Evolutionary conservation across 441 rosid genomes (phyloP).

Genomic region (Codiaeum variegatum): DNA sequence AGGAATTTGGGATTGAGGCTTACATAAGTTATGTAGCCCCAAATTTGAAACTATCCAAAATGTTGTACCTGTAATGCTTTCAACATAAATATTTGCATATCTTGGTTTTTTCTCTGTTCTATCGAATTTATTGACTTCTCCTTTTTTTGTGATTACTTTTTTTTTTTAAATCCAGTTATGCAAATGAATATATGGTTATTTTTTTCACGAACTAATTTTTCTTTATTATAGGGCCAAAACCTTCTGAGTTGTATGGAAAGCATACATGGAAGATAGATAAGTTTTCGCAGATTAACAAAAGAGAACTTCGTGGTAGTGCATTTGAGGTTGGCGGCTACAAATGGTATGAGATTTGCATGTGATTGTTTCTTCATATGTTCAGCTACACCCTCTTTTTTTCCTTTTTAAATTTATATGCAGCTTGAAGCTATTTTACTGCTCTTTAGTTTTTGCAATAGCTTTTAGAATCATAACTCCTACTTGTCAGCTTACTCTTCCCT

Average conservation of each 20-base stretch:
- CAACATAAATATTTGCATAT: neutral
- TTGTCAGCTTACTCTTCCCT: too few species aligned
- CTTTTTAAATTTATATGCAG: neutral
- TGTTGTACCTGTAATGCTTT: neutral
- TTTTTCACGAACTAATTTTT: conserved; percentile 16
- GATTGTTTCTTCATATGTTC: conserved; percentile 8
- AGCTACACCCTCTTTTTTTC: neutral
- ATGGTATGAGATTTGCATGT: conserved; percentile 50
- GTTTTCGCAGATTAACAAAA: conserved; percentile 80
- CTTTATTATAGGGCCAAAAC: conserved; percentile 56
- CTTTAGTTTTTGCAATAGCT: too few species aligned
- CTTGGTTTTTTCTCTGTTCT: neutral
- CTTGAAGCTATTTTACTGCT: neutral
- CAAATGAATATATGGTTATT: neutral
- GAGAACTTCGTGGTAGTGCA: conserved; percentile 66
- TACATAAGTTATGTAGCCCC: neutral
- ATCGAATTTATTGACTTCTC: neutral
- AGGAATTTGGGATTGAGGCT: neutral
- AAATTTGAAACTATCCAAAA: neutral
- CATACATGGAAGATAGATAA: conserved; percentile 85
- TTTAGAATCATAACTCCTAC: too few species aligned
- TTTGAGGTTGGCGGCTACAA: conserved; percentile 92
- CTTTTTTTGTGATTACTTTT: neutral
- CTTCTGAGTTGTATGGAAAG: conserved; percentile 73
- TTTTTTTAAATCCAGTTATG: neutral